These are phyloP conservation scores for Cryphonectria parasitica DNA, from an alignment of 2,329 filamentous ascomycete genomes.

Conservation along the genomic window DNA sequence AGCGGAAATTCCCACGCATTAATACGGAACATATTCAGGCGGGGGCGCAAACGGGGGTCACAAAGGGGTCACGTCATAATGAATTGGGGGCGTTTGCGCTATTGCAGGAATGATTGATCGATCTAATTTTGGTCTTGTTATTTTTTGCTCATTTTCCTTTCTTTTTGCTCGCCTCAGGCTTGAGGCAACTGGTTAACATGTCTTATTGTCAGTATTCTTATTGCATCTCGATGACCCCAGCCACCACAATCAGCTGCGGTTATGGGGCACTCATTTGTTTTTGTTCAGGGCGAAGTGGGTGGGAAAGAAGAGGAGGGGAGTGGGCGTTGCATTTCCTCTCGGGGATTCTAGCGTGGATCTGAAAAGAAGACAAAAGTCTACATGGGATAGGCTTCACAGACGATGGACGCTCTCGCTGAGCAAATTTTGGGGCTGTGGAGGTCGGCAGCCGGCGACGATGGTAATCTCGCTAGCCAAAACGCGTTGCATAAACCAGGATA, in stretches of 20 bases:
- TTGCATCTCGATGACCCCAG: background rate
- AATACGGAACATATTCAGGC: background rate
- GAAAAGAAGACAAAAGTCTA: background rate
- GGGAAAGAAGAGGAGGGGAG: background rate
- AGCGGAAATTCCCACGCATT: conserved; percentile 2
- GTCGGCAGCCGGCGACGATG: background rate
- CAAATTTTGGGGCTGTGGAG: background rate
- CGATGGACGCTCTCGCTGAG: conserved; percentile 5
- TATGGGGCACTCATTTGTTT: background rate
- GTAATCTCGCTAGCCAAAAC: background rate
- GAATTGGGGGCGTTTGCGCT: background rate
- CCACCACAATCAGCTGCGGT: background rate
- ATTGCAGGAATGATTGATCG: background rate
- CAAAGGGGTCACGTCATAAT: background rate
- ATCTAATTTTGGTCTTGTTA: background rate
- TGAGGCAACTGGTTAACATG: background rate
- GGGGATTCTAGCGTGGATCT: background rate
- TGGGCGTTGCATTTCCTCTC: background rate
- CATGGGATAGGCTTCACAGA: background rate
- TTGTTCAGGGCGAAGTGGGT: background rate
- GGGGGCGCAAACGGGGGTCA: conserved; percentile 5
- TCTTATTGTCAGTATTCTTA: background rate
- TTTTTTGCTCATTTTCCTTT: background rate
- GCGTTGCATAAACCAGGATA: background rate
- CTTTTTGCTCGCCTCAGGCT: background rate